Evolutionary conservation across 2,329 filamentous ascomycete species (phyloP), one percentile per base, ranked within the genome.

Genomic region (Fusarium nematophilum): DNA sequence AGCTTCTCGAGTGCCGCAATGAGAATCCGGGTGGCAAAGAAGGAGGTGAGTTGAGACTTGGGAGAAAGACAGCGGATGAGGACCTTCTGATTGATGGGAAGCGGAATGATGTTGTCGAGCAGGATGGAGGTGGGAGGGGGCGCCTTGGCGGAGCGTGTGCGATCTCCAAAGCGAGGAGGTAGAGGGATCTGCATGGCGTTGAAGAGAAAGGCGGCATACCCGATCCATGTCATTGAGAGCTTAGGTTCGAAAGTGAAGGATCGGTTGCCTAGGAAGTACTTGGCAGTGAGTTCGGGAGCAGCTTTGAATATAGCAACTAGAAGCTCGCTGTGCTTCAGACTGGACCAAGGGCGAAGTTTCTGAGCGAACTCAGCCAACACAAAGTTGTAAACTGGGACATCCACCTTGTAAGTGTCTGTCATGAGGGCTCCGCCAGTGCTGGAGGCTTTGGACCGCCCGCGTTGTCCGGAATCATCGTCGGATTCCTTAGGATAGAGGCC

Each of bases 201-300:
- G 74, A 96, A 96, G 5, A 99, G 78, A 59, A 98, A 92, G 0
- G 93, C 88, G 0, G 93, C 92, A 72, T 96, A 97, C 34, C 94
- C 93, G 65, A 98, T 91, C 95, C 95, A 99, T 0, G 93, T 95
- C 37, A 93, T 89, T 3, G 93, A 95, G 5, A 96, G 82, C 71
- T 97, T 98, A 0, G 95, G 93, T 34, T 98, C 93, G 60, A 96
- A 92, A 0, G 89, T 86, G 68, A 98, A 95, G 48, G 89, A 86
- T 57, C 85, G 88, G 70, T 92, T 93, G 71, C 86, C 88, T 36
- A 87, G 81, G 70, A 97, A 98, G 73, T 96, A 99, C 68, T 93
- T 88, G 36, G 92, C 90, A 2, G 96, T 86, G 3, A 98, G 82
- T 75, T 98, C 95, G 1, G 96, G 94, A 0, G 90, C 91, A 7